Evolutionary conservation across 2,329 filamentous ascomycete species (phyloP).

Genomic region (Didymella pomorum): DNA sequence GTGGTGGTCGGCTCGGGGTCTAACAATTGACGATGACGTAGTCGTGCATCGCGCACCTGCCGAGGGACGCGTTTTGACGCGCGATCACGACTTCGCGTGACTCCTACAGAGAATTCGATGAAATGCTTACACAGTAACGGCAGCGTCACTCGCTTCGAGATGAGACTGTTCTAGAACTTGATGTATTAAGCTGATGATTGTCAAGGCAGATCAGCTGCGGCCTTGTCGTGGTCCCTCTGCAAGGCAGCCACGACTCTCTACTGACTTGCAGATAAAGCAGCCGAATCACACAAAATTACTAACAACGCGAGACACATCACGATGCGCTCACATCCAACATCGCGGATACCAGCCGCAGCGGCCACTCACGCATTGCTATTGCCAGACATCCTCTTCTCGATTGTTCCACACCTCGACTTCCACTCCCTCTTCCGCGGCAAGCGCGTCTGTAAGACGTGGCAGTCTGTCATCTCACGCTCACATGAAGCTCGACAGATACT

Average conservation of each 20-base stretch:
- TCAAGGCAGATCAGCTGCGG: background rate
- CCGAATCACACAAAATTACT: background rate
- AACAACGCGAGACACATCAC: background rate
- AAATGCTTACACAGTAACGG: background rate
- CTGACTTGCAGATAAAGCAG: background rate
- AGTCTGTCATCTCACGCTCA: conserved; percentile 2
- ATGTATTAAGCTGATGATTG: background rate
- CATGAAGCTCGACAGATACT: background rate
- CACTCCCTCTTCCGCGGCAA: conserved; percentile 7
- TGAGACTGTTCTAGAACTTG: background rate
- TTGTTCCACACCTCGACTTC: conserved; percentile 2
- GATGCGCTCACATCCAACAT: background rate
- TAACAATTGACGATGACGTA: conserved; percentile 28
- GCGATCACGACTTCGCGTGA: conserved; percentile 24
- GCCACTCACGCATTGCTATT: background rate
- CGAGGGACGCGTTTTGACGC: conserved; percentile 23
- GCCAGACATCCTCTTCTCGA: conserved; percentile 3
- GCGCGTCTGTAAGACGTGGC: conserved; percentile 4
- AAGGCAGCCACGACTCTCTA: background rate
- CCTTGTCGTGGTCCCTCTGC: background rate
- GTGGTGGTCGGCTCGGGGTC: background rate
- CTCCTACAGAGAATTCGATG: background rate
- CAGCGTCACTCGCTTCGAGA: background rate
- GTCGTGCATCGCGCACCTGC: conserved; percentile 26
- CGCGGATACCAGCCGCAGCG: background rate